Base-by-base conservation (phyloP, 2,329 filamentous ascomycete species). In the Penicillium fuscoglaucum region DNA sequence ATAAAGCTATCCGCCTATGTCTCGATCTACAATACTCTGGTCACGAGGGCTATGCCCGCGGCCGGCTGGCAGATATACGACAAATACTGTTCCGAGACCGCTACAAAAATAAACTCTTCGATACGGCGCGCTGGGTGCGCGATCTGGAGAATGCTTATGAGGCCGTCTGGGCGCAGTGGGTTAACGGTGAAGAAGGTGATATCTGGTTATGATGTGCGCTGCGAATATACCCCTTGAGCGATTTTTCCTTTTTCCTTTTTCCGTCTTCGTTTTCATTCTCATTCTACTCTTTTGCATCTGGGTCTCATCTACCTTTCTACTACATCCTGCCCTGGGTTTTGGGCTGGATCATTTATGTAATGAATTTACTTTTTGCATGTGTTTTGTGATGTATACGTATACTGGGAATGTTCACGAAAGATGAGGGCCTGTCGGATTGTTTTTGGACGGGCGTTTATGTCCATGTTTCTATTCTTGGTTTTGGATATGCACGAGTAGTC, bases 71-170 rank as follows among this genome's bases (percentile, higher is more conserved):
- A 51, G 88, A 96, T 58, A 80, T 99, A 59, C 85, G 95, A 61
- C 89, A 85, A 71, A 79, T 96, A 68, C 78, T 99, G 12, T 98
- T 93, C 78, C 84, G 91, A 61, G 87, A 86, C 68, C 87, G 93
- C 66, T 96, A 91, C 90, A 85, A 81, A 29, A 96, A 92, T 74
- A 90, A 89, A 15, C 80, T 99, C 44, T 99, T 99, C 72, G 87
- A 99, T 75, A 99, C 95, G 6, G 84, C 82, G 66, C 84, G 95
- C 66, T 99, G 95, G 95, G 93, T 98, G 28, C 79, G 82, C 47
- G 93, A 98, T 76, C 78, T 99, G 21, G 95, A 99, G 78, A 83
- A 85, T 61, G 93, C 92, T 13, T 99, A 97, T 73, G 87, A 90
- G 64, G 85, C 90, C 72, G 92, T 93, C 19, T 99, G 95, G 95